Percentiles rank a stretch among this genome's conserved stretches.
These are phyloP conservation scores for Aspergillus sp. DNA, from an alignment of 2,329 filamentous ascomycete species.

Conservation along the genomic window DNA sequence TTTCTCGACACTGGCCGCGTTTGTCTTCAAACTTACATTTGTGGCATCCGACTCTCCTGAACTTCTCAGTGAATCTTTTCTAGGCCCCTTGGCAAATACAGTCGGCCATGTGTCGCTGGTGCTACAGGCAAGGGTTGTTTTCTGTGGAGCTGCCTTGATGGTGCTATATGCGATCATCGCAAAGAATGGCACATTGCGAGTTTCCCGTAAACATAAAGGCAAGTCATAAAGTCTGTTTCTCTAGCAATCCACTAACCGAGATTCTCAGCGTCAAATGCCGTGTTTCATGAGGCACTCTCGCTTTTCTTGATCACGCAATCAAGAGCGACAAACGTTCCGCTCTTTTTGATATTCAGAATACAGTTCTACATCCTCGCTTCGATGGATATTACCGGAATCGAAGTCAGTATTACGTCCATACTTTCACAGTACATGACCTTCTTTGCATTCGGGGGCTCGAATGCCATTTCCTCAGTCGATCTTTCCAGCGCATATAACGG, in stretches of 20 bases:
- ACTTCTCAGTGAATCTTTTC: conserved; percentile 47
- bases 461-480: conserved; percentile 93
- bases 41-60: conserved; percentile 84
- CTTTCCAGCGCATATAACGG: conserved; percentile 94
- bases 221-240: conserved; percentile 6
- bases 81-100: conserved; percentile 28
- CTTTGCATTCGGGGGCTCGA: conserved; percentile 85
- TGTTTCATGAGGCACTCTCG: conserved; percentile 60
- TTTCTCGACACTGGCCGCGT: conserved; percentile 49
- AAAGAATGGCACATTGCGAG: conserved; percentile 5
- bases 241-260: conserved; percentile 6
- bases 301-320: conserved; percentile 83
- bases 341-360: conserved; percentile 68
- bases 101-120: conserved; percentile 40
- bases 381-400: conserved; percentile 38
- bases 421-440: conserved; percentile 77
- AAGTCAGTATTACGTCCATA: conserved; percentile 63
- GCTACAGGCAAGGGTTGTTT: conserved; percentile 46
- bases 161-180: conserved; percentile 18
- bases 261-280: conserved; percentile 12
- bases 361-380: conserved; percentile 49
- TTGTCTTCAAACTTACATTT: conserved; percentile 85
- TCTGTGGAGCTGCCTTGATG: conserved; percentile 38
- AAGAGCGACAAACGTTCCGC: conserved; percentile 73
- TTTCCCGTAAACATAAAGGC: conserved; percentile 6